A percentile compares a stretch with the other conserved stretches of the same genome.
phyloP scores from a whole-genome alignment of 495 filamentous ascomycete species.

The Annulohypoxylon stygium region DNA sequence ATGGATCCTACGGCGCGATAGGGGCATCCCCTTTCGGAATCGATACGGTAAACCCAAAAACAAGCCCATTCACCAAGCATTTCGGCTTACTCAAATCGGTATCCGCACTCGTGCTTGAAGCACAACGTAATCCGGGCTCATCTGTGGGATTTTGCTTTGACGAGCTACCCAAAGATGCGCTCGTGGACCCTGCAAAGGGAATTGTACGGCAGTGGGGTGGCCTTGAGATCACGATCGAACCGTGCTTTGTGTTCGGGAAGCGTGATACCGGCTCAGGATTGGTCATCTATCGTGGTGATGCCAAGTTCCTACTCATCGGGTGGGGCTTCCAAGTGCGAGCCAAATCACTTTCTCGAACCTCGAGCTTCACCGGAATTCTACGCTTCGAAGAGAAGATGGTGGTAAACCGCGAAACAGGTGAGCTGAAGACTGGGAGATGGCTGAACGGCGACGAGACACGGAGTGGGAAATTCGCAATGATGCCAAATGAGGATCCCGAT shows the following conservation, averaged over 20 bases:
- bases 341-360: constrained; percentile 3
- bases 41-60: background rate
- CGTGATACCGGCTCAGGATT: background rate
- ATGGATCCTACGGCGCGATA: background rate
- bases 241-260: background rate
- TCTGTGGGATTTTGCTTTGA: constrained; percentile 7
- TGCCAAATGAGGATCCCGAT: constrained; percentile 65
- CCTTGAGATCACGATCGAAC: constrained; percentile 7
- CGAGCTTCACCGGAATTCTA: background rate
- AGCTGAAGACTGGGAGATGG: constrained; percentile 50
- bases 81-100: constrained; percentile 3
- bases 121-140: background rate
- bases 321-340: constrained; percentile 4
- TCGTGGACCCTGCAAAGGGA: background rate
- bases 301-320: constrained; percentile 2
- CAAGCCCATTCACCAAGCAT: background rate
- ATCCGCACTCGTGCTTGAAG: constrained; percentile 9
- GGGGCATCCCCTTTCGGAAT: constrained; percentile 1
- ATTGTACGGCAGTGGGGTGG: background rate
- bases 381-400: constrained; percentile 1
- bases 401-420: constrained; percentile 47
- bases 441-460: constrained; percentile 66
- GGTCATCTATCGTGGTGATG: constrained; percentile 1
- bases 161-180: background rate
- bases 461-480: constrained; percentile 60